Conservation (phyloP, 768 basidiomycete species). For the Coprinopsis marcescibilis region DNA sequence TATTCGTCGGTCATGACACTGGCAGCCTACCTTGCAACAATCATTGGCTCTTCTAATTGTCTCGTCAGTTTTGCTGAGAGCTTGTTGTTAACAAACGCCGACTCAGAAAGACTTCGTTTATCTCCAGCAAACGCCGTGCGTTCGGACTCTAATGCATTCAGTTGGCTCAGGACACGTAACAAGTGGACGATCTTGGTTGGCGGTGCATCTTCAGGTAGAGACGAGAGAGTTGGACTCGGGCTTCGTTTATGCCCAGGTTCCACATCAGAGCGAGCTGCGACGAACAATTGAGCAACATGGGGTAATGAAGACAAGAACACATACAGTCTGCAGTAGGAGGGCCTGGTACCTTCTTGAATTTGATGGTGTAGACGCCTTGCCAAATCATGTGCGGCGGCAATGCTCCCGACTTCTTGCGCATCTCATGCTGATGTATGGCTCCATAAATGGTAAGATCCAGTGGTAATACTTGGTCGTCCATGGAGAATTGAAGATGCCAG, state of each 20-base stretch:
- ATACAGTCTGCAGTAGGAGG: slow-evolving; percentile 64
- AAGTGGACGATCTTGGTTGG: slow-evolving; percentile 89
- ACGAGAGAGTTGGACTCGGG: slow-evolving; percentile 65
- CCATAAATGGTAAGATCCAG: slow-evolving; percentile 94
- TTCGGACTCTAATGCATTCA: slow-evolving; percentile 72
- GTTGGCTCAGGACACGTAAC: slow-evolving; percentile 77
- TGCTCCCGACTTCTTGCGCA: slow-evolving; percentile 63
- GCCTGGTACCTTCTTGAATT: slow-evolving; percentile 88
- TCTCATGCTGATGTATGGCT: slow-evolving; percentile 89
- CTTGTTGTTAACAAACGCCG: slow-evolving; percentile 96
- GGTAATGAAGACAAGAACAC: slow-evolving; percentile 16
- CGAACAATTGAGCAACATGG: not conserved
- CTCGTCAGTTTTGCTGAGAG: slow-evolving; percentile 95
- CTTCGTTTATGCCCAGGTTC: slow-evolving; percentile 46
- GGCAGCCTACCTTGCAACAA: slow-evolving; percentile 79
- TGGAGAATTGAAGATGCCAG: slow-evolving; percentile 95
- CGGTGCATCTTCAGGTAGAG: slow-evolving; percentile 76
- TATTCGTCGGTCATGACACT: not conserved
- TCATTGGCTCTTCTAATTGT: slow-evolving; percentile 97
- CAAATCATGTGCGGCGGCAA: slow-evolving; percentile 71
- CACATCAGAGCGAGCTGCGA: slow-evolving; percentile 22
- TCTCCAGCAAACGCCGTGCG: slow-evolving; percentile 44
- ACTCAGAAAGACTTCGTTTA: slow-evolving; percentile 62
- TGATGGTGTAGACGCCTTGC: slow-evolving; percentile 87
- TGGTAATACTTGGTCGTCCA: slow-evolving; percentile 82